A percentile compares a stretch with the other conserved stretches of the same genome.
Evolutionary conservation across 805 yeast genomes (phyloP).

Genomic region (Candida nemodendra): DNA sequence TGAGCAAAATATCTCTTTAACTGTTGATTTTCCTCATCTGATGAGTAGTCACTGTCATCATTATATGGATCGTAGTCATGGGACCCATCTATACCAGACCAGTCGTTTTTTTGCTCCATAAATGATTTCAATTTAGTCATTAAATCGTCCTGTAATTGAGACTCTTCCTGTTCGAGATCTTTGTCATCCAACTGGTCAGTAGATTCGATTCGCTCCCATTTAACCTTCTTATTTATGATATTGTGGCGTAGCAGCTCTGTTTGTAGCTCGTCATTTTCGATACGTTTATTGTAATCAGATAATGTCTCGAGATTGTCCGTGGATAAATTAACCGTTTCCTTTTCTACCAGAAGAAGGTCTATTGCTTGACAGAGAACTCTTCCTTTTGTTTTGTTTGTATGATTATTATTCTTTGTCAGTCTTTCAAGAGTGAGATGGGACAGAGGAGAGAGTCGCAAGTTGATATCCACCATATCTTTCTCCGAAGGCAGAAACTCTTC

Average conservation of each 20-base stretch:
- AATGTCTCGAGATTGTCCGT: constrained; percentile 2
- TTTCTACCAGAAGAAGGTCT: background rate
- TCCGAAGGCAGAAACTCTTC: background rate
- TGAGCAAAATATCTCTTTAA: constrained; percentile 26
- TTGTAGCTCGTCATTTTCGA: constrained; percentile 28
- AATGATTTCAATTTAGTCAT: constrained; percentile 22
- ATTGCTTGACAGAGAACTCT: constrained; percentile 7
- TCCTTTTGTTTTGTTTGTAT: constrained; percentile 1
- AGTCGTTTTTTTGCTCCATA: constrained; percentile 17
- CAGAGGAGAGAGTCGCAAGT: constrained; percentile 11
- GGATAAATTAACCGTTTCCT: background rate
- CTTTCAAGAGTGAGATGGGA: constrained; percentile 10
- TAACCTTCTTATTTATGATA: constrained; percentile 21
- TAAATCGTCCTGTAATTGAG: constrained; percentile 21
- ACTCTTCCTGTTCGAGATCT: constrained; percentile 1
- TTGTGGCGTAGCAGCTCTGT: constrained; percentile 24
- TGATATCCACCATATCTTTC: constrained; percentile 2
- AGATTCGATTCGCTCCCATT: constrained; percentile 17
- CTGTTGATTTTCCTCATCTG: constrained; percentile 20
- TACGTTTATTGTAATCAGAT: constrained; percentile 13
- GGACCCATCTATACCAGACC: constrained; percentile 20
- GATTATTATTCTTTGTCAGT: constrained; percentile 1
- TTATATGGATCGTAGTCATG: constrained; percentile 16
- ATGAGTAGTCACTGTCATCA: constrained; percentile 23
- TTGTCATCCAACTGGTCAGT: constrained; percentile 1